Conservation (phyloP, 805 yeast species). For the Ogataea trehalophila region DNA sequence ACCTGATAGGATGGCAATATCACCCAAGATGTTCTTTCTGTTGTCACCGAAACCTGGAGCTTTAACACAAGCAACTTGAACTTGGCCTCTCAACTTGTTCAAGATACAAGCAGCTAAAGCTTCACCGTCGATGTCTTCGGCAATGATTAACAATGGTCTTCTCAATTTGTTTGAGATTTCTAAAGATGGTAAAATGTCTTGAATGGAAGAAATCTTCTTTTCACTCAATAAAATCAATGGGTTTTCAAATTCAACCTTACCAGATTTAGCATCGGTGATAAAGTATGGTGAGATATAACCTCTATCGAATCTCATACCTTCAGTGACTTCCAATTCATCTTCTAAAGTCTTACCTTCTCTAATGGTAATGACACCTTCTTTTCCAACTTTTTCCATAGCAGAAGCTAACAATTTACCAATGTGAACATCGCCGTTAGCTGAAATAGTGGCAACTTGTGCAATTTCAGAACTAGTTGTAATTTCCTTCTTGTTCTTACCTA, state of each 20-base stretch:
- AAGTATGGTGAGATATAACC: constrained; percentile 97
- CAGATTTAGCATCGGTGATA: constrained; percentile 86
- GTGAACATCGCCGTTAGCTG: constrained; percentile 94
- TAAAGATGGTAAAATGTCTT: constrained; percentile 87
- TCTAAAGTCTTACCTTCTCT: constrained; percentile 96
- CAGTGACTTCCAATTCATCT: constrained; percentile 94
- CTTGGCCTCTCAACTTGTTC: constrained; percentile 97
- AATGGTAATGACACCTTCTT: constrained; percentile 97
- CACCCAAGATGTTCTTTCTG: constrained; percentile 94
- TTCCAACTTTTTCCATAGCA: constrained; percentile 98
- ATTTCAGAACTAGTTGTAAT: constrained; percentile 92
- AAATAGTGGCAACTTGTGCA: constrained; percentile 96
- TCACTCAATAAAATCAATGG: constrained; percentile 86
- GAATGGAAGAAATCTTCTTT: constrained; percentile 86
- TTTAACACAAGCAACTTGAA: constrained; percentile 94
- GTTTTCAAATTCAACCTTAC: constrained; percentile 92
- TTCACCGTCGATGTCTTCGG: constrained; percentile 97
- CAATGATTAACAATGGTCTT: constrained; percentile 88
- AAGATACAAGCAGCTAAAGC: constrained; percentile 97
- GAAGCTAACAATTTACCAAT: constrained; percentile 87
- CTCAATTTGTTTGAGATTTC: constrained; percentile 90
- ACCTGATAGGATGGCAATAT: constrained; percentile 90
- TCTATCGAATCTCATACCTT: constrained; percentile 98
- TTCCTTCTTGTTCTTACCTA: constrained; percentile 83
- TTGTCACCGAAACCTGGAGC: constrained; percentile 99